Evolutionary conservation across 2,329 filamentous ascomycete species (phyloP), one percentile per base, ranked within the genome.

Genomic region (Daldinia sp.): DNA sequence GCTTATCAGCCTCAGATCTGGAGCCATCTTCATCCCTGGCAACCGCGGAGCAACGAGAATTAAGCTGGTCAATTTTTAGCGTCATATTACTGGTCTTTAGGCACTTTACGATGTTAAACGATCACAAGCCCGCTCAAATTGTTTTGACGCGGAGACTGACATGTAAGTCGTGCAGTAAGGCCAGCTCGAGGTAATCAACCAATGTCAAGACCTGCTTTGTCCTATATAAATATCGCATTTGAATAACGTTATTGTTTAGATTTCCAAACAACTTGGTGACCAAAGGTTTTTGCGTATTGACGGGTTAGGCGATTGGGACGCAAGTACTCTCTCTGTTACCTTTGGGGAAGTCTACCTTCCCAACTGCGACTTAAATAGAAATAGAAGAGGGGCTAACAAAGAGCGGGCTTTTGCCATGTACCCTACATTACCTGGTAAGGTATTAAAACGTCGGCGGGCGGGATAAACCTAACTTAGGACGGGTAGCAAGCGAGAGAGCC

Each of bases 1-100:
- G 62, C 62, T 58, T 45, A 27, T 58, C 50, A 65, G 58, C 59
- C 63, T 62, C 53, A 53, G 37, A 37, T 34, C 6, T 13, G 29
- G 50, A 47, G 32, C 53, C 50, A 62, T n/a, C 48, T 48, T 45
- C 45, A 50, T 53, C 51, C 64, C 58, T 67, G 39, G 64, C 62
- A 67, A 69, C 67, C 35, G 55, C 61, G 48, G 64, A 58, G 67
- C 67, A 69, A 69, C 67, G 25, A 58, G 30, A 48, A 59, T 50
- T 32, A n/a, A 47, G 34, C 19, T 50, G 7, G 17, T 11, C 15
- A 3, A 6, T 41, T 29, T 29, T 47, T 35, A 35, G 34, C 34
- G 34, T 35, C 34, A 35, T 15, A n/a, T n/a, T n/a, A n/a, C n/a
- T n/a, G n/a, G n/a, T n/a, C n/a, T n/a, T n/a, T n/a, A n/a, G n/a